Evolutionary conservation across 768 basidiomycete genomes (phyloP).

Genomic region (Psilocybe sp.): DNA sequence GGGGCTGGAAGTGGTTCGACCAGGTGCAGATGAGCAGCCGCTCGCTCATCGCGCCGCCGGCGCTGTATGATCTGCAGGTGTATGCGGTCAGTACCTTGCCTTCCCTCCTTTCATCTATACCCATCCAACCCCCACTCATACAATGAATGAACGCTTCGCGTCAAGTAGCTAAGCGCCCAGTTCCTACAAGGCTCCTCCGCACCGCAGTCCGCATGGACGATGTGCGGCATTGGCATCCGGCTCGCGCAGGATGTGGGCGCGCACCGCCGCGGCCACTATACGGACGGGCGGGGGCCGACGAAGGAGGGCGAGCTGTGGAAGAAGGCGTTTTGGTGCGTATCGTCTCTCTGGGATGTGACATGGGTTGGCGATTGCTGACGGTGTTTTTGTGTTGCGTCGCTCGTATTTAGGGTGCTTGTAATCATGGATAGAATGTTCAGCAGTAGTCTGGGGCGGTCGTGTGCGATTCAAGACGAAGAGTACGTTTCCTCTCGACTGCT

Average conservation of each 20-base stretch:
- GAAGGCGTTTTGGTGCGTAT: conserved; percentile 48
- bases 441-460: conserved; percentile 55
- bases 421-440: conserved; percentile 41
- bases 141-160: no score
- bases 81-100: conserved; percentile 36
- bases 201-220: conserved; percentile 56
- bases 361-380: neutral
- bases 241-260: conserved; percentile 70
- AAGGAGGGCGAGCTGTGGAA: conserved; percentile 69
- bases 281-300: conserved; percentile 23
- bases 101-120: neutral
- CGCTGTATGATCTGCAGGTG: conserved; percentile 67
- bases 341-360: no score
- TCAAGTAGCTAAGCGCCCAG: conserved; percentile 34
- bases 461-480: conserved; percentile 72
- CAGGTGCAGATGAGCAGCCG: conserved; percentile 58
- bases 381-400: no score
- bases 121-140: neutral
- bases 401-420: conserved; percentile 37
- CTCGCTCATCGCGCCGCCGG: conserved; percentile 53
- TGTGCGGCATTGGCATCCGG: conserved; percentile 61
- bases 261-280: conserved; percentile 32
- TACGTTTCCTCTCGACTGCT: conserved; percentile 24
- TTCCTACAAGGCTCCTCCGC: conserved; percentile 48
- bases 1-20: conserved; percentile 54